phyloP scores from a whole-genome alignment of 1,139 yeast genomes.

The Candida anutae region DNA sequence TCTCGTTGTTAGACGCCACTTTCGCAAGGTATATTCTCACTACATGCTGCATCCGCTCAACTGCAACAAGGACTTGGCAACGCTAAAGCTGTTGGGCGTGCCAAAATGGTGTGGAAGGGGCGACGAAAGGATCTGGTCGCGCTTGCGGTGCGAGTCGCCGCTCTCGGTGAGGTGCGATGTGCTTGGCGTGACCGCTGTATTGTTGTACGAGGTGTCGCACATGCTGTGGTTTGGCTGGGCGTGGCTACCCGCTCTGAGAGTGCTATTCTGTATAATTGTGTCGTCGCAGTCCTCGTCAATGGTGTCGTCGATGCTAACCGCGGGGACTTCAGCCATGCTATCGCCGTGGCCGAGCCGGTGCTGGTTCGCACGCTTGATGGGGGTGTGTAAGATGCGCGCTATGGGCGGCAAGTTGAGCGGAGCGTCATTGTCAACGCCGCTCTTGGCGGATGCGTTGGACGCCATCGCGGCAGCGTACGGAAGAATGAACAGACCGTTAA shows the following conservation, averaged over 20 bases:
- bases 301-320: conserved; percentile 23
- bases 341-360: conserved; percentile 13
- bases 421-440: too few species aligned
- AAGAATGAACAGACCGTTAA: conserved; percentile 2
- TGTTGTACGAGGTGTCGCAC: conserved; percentile 3
- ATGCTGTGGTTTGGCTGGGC: conserved; percentile 2
- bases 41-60: conserved; percentile 19
- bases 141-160: not conserved
- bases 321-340: not conserved
- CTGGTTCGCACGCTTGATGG: conserved; percentile 21
- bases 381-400: conserved; percentile 39
- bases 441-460: not conserved
- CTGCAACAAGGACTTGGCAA: conserved; percentile 41
- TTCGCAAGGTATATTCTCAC: not conserved
- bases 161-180: not conserved
- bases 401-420: conserved; percentile 27
- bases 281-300: conserved; percentile 27
- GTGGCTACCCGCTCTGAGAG: conserved; percentile 6
- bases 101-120: conserved; percentile 32
- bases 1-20: too few species aligned
- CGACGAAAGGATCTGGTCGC: conserved; percentile 14
- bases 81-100: conserved; percentile 45
- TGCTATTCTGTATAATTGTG: conserved; percentile 12
- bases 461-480: conserved; percentile 6
- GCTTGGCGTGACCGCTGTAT: not conserved